A percentile compares a stretch with the other conserved stretches of the same genome.
These are phyloP conservation scores for Penicillium polonicum DNA, from an alignment of 2,329 filamentous ascomycete genomes.

Conservation along the genomic window DNA sequence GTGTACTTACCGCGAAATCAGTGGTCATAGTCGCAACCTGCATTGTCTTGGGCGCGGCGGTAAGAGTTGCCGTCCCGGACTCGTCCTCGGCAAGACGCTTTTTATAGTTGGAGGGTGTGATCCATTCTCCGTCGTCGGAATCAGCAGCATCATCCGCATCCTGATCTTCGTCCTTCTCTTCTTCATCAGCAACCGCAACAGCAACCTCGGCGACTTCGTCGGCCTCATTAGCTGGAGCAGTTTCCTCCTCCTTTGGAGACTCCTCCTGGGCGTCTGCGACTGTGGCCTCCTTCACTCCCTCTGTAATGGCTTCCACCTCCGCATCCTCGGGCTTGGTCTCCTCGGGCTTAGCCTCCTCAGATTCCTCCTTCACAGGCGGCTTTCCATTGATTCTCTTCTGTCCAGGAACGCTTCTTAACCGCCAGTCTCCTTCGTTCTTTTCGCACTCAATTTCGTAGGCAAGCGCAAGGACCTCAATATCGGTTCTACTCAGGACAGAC, in stretches of 20 bases:
- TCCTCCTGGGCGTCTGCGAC: slow-evolving; percentile 30
- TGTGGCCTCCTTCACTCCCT: slow-evolving; percentile 28
- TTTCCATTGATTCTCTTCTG: slow-evolving; percentile 76
- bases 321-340: slow-evolving; percentile 25
- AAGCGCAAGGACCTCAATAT: slow-evolving; percentile 84
- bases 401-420: slow-evolving; percentile 72
- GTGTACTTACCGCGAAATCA: slow-evolving; percentile 77
- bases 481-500: slow-evolving; percentile 80
- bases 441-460: slow-evolving; percentile 95
- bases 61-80: slow-evolving; percentile 48
- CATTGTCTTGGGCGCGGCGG: slow-evolving; percentile 62
- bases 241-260: slow-evolving; percentile 23
- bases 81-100: slow-evolving; percentile 73
- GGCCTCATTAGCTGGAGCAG: slow-evolving; percentile 12
- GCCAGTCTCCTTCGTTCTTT: slow-evolving; percentile 84
- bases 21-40: slow-evolving; percentile 90
- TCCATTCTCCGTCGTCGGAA: slow-evolving; percentile 72
- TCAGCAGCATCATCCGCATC: slow-evolving; percentile 37
- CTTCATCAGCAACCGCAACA: slow-evolving; percentile 30
- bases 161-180: slow-evolving; percentile 29
- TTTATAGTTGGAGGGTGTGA: slow-evolving; percentile 88
- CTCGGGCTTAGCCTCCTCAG: slow-evolving; percentile 30
- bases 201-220: slow-evolving; percentile 25
- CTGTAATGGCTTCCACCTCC: slow-evolving; percentile 31
- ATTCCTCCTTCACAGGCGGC: slow-evolving; percentile 51